Conservation (phyloP, 306 rosid genomes). For the Cucurbita ficifolia region DNA sequence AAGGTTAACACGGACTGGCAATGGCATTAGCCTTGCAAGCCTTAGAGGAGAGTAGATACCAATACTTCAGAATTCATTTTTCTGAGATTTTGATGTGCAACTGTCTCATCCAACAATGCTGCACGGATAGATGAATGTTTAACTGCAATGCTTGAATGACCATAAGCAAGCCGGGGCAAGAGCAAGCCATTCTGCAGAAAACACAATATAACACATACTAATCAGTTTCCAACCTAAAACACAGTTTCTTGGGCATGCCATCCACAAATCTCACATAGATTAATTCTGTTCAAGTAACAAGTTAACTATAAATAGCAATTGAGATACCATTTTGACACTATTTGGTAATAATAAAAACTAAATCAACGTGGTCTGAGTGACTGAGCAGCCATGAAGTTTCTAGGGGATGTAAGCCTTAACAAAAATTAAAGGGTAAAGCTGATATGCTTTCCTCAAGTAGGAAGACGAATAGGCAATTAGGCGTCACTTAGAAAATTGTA, state of each 20-base stretch:
- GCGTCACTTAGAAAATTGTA: no score
- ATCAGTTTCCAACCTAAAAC: neutral
- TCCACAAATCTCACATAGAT: neutral
- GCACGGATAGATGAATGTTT: constrained; percentile 26
- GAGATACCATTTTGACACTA: neutral
- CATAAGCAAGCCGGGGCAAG: constrained; percentile 20
- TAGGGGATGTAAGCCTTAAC: neutral
- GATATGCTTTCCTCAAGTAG: neutral
- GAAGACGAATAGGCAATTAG: neutral
- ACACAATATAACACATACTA: neutral
- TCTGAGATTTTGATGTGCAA: constrained; percentile 19
- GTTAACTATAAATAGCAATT: neutral
- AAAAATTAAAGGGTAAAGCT: neutral
- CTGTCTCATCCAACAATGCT: constrained; percentile 46
- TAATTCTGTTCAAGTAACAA: neutral
- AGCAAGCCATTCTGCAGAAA: constrained; percentile 30
- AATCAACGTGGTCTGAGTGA: neutral
- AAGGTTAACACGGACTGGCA: neutral
- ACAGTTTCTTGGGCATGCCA: neutral
- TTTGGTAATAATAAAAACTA: neutral
- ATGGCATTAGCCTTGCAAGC: neutral
- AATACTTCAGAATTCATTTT: constrained; percentile 37
- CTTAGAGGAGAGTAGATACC: constrained; percentile 20
- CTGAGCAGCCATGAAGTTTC: neutral
- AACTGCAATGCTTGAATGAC: constrained; percentile 8